Conservation (phyloP, 177 flowering plant genomes). For the Tripterygium wilfordii region DNA sequence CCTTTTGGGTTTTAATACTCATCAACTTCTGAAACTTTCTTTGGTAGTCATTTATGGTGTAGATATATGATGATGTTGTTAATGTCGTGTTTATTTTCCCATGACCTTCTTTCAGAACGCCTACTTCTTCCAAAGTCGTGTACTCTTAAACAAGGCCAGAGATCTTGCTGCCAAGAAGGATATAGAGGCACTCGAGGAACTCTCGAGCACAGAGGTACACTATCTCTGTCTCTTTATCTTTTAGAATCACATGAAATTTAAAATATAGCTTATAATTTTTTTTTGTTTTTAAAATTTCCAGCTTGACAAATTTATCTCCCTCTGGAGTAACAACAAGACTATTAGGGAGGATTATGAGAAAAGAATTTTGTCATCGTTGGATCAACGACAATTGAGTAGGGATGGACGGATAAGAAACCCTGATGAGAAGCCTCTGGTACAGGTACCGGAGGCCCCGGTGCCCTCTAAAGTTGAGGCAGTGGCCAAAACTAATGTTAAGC, state of each 20-base stretch:
- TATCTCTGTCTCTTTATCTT: neutral
- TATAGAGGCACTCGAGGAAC: conserved; percentile 50
- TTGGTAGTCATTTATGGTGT: too few species aligned
- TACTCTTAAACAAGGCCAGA: conserved; percentile 43
- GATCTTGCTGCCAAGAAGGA: conserved; percentile 80
- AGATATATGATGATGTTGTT: too few species aligned
- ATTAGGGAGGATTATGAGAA: conserved; percentile 81
- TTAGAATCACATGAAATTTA: neutral
- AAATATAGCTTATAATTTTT: conserved; percentile 1
- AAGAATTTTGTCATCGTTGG: conserved; percentile 63
- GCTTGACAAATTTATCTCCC: conserved; percentile 72
- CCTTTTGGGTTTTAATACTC: too few species aligned
- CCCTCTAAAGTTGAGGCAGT: conserved; percentile 31
- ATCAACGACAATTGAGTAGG: conserved; percentile 64
- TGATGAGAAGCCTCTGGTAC: conserved; percentile 68
- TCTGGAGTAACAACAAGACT: conserved; percentile 50
- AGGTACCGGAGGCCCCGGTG: conserved; percentile 23
- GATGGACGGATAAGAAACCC: conserved; percentile 85
- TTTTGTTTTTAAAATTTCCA: conserved; percentile 15
- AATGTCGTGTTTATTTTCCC: too few species aligned
- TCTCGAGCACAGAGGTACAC: conserved; percentile 60
- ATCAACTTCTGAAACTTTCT: too few species aligned
- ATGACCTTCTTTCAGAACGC: conserved; percentile 61
- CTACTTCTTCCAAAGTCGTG: conserved; percentile 43
- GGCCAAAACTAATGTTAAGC: conserved; percentile 33